Percentiles rank a stretch among this genome's conserved stretches.
Conservation (phyloP, 192 early-diverging fungal species). For the Coemansia sp. region DNA sequence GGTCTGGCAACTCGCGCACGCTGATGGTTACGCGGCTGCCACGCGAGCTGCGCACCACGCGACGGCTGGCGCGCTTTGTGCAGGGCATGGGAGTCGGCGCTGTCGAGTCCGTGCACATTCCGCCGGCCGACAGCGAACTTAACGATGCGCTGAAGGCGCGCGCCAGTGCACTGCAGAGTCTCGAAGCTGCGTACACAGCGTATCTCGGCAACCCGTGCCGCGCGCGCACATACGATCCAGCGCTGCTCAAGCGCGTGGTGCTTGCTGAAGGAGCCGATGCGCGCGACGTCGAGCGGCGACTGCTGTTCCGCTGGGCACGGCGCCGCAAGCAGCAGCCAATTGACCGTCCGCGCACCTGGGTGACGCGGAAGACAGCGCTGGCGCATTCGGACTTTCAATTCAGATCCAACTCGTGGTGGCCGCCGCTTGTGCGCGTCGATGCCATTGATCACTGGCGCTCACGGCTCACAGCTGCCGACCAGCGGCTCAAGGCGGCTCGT, state of each 20-base stretch:
- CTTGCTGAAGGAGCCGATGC: conserved; percentile 33
- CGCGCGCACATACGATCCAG: conserved; percentile 65
- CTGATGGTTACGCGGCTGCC: conserved; percentile 73
- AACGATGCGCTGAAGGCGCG: conserved; percentile 59
- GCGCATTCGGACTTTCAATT: neutral
- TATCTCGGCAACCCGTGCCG: conserved; percentile 73
- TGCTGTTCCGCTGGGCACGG: conserved; percentile 40
- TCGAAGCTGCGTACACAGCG: conserved; percentile 60
- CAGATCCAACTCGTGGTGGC: neutral
- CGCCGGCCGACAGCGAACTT: conserved; percentile 55
- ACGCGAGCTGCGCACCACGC: conserved; percentile 57
- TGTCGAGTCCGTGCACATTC: conserved; percentile 67
- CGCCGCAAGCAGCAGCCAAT: conserved; percentile 7
- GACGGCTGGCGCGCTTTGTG: conserved; percentile 60
- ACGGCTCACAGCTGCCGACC: conserved; percentile 58
- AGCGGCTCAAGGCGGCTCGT: conserved; percentile 43
- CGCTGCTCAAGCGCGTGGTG: conserved; percentile 36
- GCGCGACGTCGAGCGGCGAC: conserved; percentile 28
- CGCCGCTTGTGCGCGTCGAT: conserved; percentile 51
- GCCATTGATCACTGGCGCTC: conserved; percentile 65
- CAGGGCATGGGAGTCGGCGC: conserved; percentile 59
- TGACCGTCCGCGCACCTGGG: conserved; percentile 7
- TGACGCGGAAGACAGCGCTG: neutral
- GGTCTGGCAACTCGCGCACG: conserved; percentile 58
- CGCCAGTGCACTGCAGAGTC: conserved; percentile 33